These are phyloP conservation scores for Nemania sp. DNA, from an alignment of 2,329 filamentous ascomycete species.

Conservation along the genomic window DNA sequence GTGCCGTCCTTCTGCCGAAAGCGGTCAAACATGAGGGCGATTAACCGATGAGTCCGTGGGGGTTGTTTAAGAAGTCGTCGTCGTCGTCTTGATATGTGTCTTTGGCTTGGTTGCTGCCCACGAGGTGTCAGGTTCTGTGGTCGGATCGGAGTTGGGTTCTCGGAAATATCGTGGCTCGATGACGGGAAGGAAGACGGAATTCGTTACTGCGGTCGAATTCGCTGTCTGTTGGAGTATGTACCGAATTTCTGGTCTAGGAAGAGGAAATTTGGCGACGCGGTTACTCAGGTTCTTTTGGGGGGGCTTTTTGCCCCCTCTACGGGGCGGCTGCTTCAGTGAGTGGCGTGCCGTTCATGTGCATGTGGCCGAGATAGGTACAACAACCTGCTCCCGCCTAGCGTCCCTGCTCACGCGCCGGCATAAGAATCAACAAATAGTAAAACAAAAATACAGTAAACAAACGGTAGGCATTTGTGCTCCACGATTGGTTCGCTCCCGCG, in stretches of 20 bases:
- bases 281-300: background rate
- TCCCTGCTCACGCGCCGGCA: background rate
- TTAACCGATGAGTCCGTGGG: slow-evolving; percentile 12
- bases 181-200: background rate
- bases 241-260: too few relatives aligned
- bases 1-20: slow-evolving; percentile 38
- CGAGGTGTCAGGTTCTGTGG: background rate
- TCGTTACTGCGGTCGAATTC: background rate
- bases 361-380: too few relatives aligned
- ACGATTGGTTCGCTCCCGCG: slow-evolving; percentile 21
- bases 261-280: background rate
- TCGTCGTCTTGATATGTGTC: background rate
- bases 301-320: too few relatives aligned
- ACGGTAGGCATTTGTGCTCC: background rate
- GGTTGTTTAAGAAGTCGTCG: background rate
- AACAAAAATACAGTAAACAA: too few relatives aligned
- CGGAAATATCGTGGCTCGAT: slow-evolving; percentile 19
- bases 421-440: slow-evolving; percentile 1
- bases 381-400: background rate
- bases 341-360: too few relatives aligned
- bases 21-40: slow-evolving; percentile 44
- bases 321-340: too few relatives aligned
- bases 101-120: too few relatives aligned
- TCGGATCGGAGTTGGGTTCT: background rate
- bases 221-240: too few relatives aligned